A percentile compares a stretch with the other conserved stretches of the same genome.
These are phyloP conservation scores for Pterocarpus macrocarpus DNA, from an alignment of 306 rosid genomes.

Conservation along the genomic window DNA sequence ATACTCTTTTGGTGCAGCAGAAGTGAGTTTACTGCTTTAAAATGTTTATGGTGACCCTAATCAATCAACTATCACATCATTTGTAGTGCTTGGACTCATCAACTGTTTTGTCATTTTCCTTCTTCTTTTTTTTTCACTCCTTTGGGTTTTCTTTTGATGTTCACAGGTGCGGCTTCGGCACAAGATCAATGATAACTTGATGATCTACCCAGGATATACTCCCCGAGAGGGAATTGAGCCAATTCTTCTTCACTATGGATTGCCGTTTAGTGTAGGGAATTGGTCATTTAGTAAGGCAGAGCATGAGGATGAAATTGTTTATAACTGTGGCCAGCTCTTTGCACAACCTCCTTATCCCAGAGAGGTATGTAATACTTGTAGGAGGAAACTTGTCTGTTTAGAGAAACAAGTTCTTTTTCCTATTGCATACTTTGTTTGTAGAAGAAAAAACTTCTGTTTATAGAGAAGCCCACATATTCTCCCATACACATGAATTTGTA, in stretches of 20 bases:
- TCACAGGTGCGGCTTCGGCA: constrained; percentile 91
- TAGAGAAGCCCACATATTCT: constrained; percentile 17
- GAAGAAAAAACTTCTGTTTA: constrained; percentile 8
- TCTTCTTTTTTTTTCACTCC: constrained; percentile 1
- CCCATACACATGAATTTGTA: neutral
- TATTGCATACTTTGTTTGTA: neutral
- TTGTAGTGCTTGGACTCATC: constrained; percentile 17
- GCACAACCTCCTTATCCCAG: constrained; percentile 97
- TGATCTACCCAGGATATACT: constrained; percentile 93
- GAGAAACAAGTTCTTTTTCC: constrained; percentile 1
- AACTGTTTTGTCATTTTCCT: constrained; percentile 37
- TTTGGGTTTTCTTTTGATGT: constrained; percentile 33
- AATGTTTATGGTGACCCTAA: constrained; percentile 22
- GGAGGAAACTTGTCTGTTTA: constrained; percentile 20
- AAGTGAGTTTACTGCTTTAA: constrained; percentile 62
- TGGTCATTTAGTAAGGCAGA: constrained; percentile 91
- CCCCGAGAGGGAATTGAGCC: constrained; percentile 87
- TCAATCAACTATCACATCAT: constrained; percentile 12
- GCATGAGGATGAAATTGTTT: constrained; percentile 85
- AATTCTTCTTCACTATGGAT: constrained; percentile 95
- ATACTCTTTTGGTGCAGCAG: constrained; percentile 97
- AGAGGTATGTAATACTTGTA: constrained; percentile 66
- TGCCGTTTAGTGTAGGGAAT: constrained; percentile 84
- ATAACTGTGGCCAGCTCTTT: constrained; percentile 79
- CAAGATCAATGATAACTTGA: constrained; percentile 95